Base-by-base conservation (phyloP, 1,284 basidiomycete genomes). In the Austroboletus novae-zelandiae region DNA sequence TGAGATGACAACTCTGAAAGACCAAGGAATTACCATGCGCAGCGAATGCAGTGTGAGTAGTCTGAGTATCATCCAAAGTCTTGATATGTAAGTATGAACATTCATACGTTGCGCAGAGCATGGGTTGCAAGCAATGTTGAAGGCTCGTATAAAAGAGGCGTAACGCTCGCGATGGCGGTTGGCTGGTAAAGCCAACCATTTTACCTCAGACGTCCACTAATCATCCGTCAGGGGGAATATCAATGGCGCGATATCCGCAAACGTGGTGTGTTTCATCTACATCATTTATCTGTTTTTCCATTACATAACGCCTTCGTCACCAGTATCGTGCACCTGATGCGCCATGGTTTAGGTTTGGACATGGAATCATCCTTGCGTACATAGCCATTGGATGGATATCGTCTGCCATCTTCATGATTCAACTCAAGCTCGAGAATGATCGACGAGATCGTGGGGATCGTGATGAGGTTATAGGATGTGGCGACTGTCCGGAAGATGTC, bases 91-190 rank as follows among this genome's bases (percentile, higher is more conserved):
- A 35, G 23, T 35, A 15, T 7, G 15, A 32, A 48, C 4, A 30
- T 31, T 47, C 13, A 52, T 29, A 36, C 30, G 15, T 36, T 41
- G 17, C 52, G 71, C 27, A 61, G 77, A 15, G 76, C 81, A 20
- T 79, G 79, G 73, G 72, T 78, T 2, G 74, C 76, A 11, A 67
- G 71, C 45, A 80, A 80, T 48, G 69, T 75, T 32, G 80, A 83
- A 53, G 74, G 74, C 13, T 61, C 66, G 4, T 75, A 71, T 49
- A 74, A 73, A 51, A 66, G 73, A 30, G 65, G 65, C 25, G 66
- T 74, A 32, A 74, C 73, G n/a, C 69, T 74, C 8, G 74, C 61
- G 8, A 61, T 72, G 62, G 64, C 64, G 2, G 67, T 72, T 37
- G 65, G 69, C 40, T 68, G 62, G 68, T 70, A 31, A 53, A 65